Percentiles rank a stretch among this genome's conserved stretches.
These are phyloP conservation scores for Penium margaritaceum DNA, from an alignment of 139 green algal species.

Conservation along the genomic window DNA sequence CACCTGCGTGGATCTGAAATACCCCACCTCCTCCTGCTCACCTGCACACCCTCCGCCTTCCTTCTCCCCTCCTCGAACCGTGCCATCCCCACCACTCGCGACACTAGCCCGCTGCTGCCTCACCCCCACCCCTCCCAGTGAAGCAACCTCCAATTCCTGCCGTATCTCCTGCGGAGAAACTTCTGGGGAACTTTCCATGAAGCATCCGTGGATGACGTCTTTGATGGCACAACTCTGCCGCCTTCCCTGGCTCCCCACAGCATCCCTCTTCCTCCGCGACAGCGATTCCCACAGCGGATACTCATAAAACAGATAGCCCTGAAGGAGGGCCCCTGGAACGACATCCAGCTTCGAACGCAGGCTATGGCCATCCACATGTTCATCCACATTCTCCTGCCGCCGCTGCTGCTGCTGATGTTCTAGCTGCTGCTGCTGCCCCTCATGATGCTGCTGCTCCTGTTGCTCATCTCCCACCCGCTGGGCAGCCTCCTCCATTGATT, in stretches of 20 bases:
- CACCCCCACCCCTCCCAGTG: not conserved
- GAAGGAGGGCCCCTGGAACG: not conserved
- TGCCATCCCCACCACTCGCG: not conserved
- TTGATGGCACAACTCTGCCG: not conserved
- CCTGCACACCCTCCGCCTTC: not conserved
- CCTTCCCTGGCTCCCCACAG: not conserved
- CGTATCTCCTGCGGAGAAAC: not conserved
- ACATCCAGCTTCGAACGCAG: too few relatives aligned
- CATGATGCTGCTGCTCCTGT: too few relatives aligned
- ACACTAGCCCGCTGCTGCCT: not conserved
- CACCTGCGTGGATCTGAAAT: not conserved
- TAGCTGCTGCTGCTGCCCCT: not conserved
- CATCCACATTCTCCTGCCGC: not conserved
- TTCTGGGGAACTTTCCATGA: not conserved
- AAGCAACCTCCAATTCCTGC: not conserved
- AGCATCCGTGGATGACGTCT: not conserved
- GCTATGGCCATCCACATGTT: too few relatives aligned
- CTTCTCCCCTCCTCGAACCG: too few relatives aligned
- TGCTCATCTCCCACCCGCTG: too few relatives aligned
- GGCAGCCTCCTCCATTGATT: too few relatives aligned
- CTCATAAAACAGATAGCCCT: conserved; percentile 30
- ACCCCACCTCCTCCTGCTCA: not conserved
- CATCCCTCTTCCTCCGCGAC: not conserved
- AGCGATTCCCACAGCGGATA: conserved; percentile 15
- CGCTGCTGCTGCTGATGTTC: not conserved